A percentile compares a stretch with the other conserved stretches of the same genome.
phyloP scores from a whole-genome alignment of 805 yeast genomes.

The Starmera quercuum region DNA sequence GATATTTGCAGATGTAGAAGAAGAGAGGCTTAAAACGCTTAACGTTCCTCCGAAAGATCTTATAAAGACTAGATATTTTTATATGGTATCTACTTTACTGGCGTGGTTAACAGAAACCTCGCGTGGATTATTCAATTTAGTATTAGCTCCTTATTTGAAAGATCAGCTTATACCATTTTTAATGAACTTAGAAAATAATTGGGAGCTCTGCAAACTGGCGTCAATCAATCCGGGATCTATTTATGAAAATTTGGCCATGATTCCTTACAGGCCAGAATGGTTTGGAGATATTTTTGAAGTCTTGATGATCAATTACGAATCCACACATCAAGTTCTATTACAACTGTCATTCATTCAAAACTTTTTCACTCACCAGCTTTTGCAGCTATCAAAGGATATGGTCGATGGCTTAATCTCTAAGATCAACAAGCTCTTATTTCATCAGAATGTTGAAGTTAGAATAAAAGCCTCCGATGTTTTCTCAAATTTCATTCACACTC shows the following conservation, averaged over 20 bases:
- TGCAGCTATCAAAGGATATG: conserved; percentile 42
- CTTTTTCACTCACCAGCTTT: conserved; percentile 60
- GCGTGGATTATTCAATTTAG: conserved; percentile 34
- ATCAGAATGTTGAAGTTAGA: conserved; percentile 66
- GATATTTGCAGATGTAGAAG: conserved; percentile 37
- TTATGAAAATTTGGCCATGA: conserved; percentile 37
- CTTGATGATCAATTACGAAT: conserved; percentile 28
- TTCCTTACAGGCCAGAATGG: conserved; percentile 36
- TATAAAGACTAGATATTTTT: conserved; percentile 52
- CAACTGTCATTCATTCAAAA: conserved; percentile 66
- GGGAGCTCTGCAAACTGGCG: conserved; percentile 75
- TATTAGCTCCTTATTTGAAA: conserved; percentile 44
- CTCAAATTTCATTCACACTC: conserved; percentile 67
- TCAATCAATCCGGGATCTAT: conserved; percentile 45
- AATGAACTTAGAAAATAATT: conserved; percentile 52
- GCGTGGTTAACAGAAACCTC: conserved; percentile 50
- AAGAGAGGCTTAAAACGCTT: conserved; percentile 24
- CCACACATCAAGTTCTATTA: conserved; percentile 57
- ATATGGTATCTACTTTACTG: conserved; percentile 56
- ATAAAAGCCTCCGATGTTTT: conserved; percentile 64
- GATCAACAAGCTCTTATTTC: conserved; percentile 47
- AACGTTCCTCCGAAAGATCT: conserved; percentile 45
- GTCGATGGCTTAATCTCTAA: conserved; percentile 41
- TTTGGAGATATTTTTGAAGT: conserved; percentile 34
- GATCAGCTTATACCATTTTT: conserved; percentile 61